Evolutionary conservation across 192 early-diverging fungal genomes (phyloP), one percentile per base, ranked within the genome.

Genomic region (Backusella sp.): DNA sequence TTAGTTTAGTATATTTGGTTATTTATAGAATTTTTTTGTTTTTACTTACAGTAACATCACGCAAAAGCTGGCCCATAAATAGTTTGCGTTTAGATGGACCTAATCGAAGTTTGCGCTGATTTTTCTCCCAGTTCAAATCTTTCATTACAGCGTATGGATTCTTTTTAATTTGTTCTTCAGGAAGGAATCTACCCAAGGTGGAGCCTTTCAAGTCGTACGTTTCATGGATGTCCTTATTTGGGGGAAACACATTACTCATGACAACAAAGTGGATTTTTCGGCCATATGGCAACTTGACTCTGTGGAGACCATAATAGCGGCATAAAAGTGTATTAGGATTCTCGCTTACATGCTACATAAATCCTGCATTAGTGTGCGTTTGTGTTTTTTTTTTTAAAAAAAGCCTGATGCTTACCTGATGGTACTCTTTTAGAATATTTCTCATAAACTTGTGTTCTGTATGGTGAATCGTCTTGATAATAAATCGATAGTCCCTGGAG

Each of bases 391-490:
- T 52, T 52, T 52, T 52, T 52, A 19, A 7, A 5, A 62, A 11
- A 62, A 59, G 28, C 21, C 21, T 70, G 23, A 28, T 21, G 72
- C 23, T 72, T 81, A 81, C 80, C 46, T 81, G 92, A 80, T 95
- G 93, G 85, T 99, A 99, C 69, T 96, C 81, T 71, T 92, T 91
- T 69, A 99, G 84, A 53, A 98, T 94, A 42, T 90, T 88, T 36
- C 92, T 88, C 89, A 98, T 90, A 76, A 96, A 96, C 83, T 96
- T 96, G 87, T 99, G 97, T 81, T 99, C 97, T 3, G 93, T 89
- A 79, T 95, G 93, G 80, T 97, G 95, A 70, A 99, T 96, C 8
- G 98, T 99, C 79, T 99, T 99, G 88, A 99, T 99, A 79, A 99
- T 99, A 82, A 96, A 99, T 19, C 96, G 91, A 85, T 97, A 98